Conservation (phyloP, 1,284 basidiomycete species). For the Ceratobasidium sp. region DNA sequence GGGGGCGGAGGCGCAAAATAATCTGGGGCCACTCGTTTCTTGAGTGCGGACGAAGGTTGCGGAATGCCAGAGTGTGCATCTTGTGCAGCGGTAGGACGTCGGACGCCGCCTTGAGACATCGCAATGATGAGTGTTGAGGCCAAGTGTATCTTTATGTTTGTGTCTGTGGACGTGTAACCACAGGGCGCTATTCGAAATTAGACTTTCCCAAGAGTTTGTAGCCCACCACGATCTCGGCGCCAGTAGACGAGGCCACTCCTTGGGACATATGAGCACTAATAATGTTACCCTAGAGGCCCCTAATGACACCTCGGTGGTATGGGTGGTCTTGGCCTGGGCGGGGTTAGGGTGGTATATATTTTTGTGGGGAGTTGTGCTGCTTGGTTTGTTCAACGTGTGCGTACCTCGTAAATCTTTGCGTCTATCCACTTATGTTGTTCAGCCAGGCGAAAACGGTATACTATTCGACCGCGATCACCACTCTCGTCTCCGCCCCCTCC, state of each 20-base stretch:
- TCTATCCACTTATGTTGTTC: constrained; percentile 42
- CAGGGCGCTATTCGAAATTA: neutral
- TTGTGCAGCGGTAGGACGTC: constrained; percentile 16
- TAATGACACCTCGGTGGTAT: neutral
- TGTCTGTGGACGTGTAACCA: constrained; percentile 15
- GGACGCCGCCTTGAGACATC: constrained; percentile 25
- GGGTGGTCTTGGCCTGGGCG: constrained; percentile 45
- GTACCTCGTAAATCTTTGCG: constrained; percentile 42
- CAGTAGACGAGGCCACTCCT: neutral
- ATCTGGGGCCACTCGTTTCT: constrained; percentile 25
- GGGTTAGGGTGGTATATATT: constrained; percentile 73
- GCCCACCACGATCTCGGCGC: neutral
- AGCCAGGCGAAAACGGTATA: constrained; percentile 73
- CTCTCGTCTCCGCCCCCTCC: constrained; percentile 60
- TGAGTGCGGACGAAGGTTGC: constrained; percentile 27
- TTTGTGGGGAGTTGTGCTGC: constrained; percentile 75
- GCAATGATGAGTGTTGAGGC: constrained; percentile 12
- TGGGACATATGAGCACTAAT: neutral
- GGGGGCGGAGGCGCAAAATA: constrained; percentile 31
- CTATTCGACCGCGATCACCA: constrained; percentile 68
- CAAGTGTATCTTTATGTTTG: neutral
- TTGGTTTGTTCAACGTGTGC: constrained; percentile 58
- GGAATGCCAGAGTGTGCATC: constrained; percentile 31
- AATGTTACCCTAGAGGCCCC: neutral
- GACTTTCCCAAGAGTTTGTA: constrained; percentile 7